Conservation (phyloP, 495 filamentous ascomycete genomes). For the Parathielavia appendiculata region DNA sequence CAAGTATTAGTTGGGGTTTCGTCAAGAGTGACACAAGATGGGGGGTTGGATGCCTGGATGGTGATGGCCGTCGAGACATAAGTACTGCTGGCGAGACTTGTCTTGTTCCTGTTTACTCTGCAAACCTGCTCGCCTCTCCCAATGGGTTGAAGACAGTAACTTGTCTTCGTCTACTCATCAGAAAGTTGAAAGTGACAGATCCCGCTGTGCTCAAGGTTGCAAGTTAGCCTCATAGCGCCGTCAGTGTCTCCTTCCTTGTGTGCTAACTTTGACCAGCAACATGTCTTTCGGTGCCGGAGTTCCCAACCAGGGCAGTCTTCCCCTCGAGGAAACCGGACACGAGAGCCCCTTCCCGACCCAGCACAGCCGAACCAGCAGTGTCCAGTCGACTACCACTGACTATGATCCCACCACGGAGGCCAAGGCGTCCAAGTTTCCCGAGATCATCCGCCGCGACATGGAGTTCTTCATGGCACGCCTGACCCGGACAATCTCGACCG, state of each 20-base stretch:
- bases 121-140: not conserved
- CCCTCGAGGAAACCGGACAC: not conserved
- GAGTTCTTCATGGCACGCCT: slow-evolving; percentile 21
- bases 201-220: no score
- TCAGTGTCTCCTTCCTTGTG: no score
- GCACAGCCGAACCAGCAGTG: slow-evolving; percentile 16
- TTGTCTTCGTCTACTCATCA: no score
- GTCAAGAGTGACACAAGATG: slow-evolving; percentile 10
- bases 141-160: slow-evolving; percentile 1
- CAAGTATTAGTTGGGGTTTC: slow-evolving; percentile 7
- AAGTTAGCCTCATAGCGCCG: no score
- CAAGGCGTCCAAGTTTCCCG: not conserved
- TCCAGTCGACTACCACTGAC: slow-evolving; percentile 11
- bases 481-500: slow-evolving; percentile 3
- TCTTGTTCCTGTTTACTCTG: not conserved
- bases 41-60: slow-evolving; percentile 1
- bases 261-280: not conserved
- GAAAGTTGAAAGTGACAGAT: no score
- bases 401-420: not conserved
- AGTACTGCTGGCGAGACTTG: not conserved
- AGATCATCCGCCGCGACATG: slow-evolving; percentile 14
- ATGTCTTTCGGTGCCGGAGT: not conserved
- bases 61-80: not conserved
- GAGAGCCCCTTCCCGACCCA: not conserved
- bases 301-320: not conserved